Percentiles rank a stretch among this genome's conserved stretches.
phyloP scores from a whole-genome alignment of 805 yeast genomes.

The Sugiyamaella marilandica region DNA sequence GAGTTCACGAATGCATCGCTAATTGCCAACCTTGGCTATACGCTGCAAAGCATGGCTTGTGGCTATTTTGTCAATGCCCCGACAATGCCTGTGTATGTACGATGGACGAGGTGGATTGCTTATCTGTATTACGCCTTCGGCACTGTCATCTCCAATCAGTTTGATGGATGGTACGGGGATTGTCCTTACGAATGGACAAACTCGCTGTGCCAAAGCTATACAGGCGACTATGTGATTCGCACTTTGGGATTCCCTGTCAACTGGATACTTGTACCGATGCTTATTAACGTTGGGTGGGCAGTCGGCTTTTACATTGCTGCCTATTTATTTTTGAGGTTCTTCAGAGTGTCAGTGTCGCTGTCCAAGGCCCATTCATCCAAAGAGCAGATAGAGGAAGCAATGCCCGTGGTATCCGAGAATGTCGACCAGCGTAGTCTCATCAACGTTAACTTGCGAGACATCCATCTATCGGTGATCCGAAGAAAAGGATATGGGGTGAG shows the following conservation, averaged over 20 bases:
- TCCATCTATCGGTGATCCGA: slow-evolving; percentile 22
- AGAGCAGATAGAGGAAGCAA: slow-evolving; percentile 5
- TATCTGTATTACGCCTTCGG: slow-evolving; percentile 79
- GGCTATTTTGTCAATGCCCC: slow-evolving; percentile 75
- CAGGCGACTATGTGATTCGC: slow-evolving; percentile 51
- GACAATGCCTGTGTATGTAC: slow-evolving; percentile 76
- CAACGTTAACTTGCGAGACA: slow-evolving; percentile 25
- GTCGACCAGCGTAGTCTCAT: slow-evolving; percentile 10
- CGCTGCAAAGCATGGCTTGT: slow-evolving; percentile 70
- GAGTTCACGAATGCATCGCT: slow-evolving; percentile 60
- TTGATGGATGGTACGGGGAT: slow-evolving; percentile 54
- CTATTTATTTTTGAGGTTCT: slow-evolving; percentile 43
- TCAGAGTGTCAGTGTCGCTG: slow-evolving; percentile 50
- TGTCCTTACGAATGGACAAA: slow-evolving; percentile 40
- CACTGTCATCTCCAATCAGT: slow-evolving; percentile 59
- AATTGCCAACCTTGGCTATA: slow-evolving; percentile 58
- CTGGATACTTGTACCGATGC: slow-evolving; percentile 65
- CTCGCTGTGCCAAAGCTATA: slow-evolving; percentile 44
- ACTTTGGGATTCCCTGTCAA: slow-evolving; percentile 56
- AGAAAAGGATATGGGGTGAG: slow-evolving; percentile 9
- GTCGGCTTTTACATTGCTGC: slow-evolving; percentile 50
- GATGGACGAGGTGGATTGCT: slow-evolving; percentile 77
- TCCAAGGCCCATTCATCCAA: slow-evolving; percentile 34
- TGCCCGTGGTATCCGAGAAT: not conserved
- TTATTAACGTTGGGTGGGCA: slow-evolving; percentile 54